Evolutionary conservation across 2,329 filamentous ascomycete species (phyloP).

Genomic region (Thielaviopsis euricoi): DNA sequence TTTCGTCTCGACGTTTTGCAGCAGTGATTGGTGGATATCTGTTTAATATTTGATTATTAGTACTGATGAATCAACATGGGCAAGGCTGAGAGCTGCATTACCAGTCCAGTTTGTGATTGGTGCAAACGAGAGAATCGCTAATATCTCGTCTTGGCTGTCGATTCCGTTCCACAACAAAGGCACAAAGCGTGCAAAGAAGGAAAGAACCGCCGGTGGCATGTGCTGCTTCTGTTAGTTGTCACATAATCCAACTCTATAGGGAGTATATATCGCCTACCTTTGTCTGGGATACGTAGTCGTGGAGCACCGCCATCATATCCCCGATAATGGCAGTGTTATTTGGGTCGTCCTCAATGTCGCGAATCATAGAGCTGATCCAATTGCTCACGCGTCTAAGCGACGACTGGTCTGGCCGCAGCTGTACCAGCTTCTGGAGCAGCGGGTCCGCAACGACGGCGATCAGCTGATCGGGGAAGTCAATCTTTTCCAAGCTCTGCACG

Average conservation of each 20-base stretch:
- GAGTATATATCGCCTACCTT: conserved; percentile 28
- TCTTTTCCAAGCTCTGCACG: conserved; percentile 55
- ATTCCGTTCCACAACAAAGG: conserved; percentile 42
- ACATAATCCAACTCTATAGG: neutral
- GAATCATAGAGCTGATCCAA: conserved; percentile 41
- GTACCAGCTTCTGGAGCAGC: conserved; percentile 59
- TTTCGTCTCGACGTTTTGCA: conserved; percentile 34
- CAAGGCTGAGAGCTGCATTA: conserved; percentile 17
- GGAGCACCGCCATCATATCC: conserved; percentile 38
- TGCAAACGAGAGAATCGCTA: conserved; percentile 40
- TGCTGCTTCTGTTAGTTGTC: conserved; percentile 18
- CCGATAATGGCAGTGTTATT: conserved; percentile 30
- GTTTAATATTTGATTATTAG: neutral
- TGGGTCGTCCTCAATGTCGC: conserved; percentile 37
- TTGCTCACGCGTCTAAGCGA: conserved; percentile 36
- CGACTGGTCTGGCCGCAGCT: conserved; percentile 41
- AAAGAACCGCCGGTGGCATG: conserved; percentile 31
- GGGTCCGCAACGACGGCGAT: conserved; percentile 62
- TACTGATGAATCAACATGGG: neutral
- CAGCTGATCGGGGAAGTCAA: conserved; percentile 69
- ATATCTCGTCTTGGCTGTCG: conserved; percentile 33
- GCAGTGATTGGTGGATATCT: conserved; percentile 35
- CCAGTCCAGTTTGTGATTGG: conserved; percentile 41
- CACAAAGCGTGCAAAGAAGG: conserved; percentile 37
- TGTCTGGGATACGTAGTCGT: conserved; percentile 36